A percentile compares a stretch with the other conserved stretches of the same genome.
Evolutionary conservation across 768 basidiomycete genomes (phyloP).

Genomic region (Boletus edulis): DNA sequence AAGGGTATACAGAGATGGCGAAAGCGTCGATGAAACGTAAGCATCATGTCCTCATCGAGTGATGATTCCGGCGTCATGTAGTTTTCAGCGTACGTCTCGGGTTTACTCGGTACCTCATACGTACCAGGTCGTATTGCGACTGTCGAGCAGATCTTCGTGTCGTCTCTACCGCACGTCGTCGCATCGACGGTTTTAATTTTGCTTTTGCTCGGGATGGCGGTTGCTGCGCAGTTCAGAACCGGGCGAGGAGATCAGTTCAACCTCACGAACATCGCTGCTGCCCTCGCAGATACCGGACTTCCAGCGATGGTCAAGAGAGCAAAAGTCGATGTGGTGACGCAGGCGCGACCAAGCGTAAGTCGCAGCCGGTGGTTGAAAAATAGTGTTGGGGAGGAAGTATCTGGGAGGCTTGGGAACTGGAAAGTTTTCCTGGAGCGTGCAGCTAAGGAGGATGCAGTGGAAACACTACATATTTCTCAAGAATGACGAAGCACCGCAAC

Average conservation of each 20-base stretch:
- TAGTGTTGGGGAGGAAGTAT: slow-evolving; percentile 7
- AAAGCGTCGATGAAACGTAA: slow-evolving; percentile 17
- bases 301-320: slow-evolving; percentile 1
- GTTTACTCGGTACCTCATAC: slow-evolving; percentile 10
- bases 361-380: neutral
- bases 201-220: slow-evolving; percentile 2
- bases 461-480: slow-evolving; percentile 4
- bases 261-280: slow-evolving; percentile 12
- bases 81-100: slow-evolving; percentile 12
- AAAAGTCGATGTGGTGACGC: neutral
- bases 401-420: neutral
- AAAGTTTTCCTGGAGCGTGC: slow-evolving; percentile 1
- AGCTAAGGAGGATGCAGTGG: neutral
- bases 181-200: slow-evolving; percentile 1
- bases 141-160: slow-evolving; percentile 10
- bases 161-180: slow-evolving; percentile 12
- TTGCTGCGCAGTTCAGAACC: slow-evolving; percentile 4
- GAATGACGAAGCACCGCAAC: neutral
- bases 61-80: neutral
- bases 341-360: neutral
- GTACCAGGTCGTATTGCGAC: slow-evolving; percentile 15
- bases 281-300: slow-evolving; percentile 7
- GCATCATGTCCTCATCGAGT: neutral
- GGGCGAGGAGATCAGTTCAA: slow-evolving; percentile 12
- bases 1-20: slow-evolving; percentile 9